Base-by-base conservation (phyloP, 2,329 filamentous ascomycete species). In the Apiospora aurea region DNA sequence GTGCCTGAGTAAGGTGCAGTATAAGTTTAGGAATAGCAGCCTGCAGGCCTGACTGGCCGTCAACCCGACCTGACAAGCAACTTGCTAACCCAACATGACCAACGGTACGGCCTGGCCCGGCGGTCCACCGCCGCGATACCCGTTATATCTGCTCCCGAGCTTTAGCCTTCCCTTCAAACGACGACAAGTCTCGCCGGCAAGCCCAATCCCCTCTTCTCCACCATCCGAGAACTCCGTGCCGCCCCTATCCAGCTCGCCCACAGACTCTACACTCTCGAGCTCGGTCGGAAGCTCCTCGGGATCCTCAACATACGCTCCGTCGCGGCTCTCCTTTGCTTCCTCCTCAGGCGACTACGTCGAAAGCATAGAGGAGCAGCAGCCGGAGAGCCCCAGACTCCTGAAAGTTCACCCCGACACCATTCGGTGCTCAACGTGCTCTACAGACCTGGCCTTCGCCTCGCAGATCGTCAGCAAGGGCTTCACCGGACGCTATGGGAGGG, bases 401-500 rank as follows among this genome's bases (percentile, higher is more conserved):
- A 85, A 84, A 72, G 79, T 80, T 34, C 83, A 84, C 0, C 88
- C 88, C 6, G 85, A 89, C 77, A 90, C 87, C 1, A 81, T 92
- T 69, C 86, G 89, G 74, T 92, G 90, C 81, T 82, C 84, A 46
- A 83, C 81, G 69, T 92, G 90, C 82, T 84, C 88, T 16, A 83
- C 86, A 71, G 89, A 92, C 79, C 79, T 92, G n/a, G 90, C 89
- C 24, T 89, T 89, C 77, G 79, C 84, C 21, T 85, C 87, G 16
- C 90, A 92, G 78, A 88, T 92, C 73, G 85, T 92, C 51, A 89
- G 87, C 74, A 92, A 92, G 78, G 88, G 89, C 74, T 93, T 92
- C 81, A 91, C 87, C 0, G 91, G 91, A 24, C 89, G 90, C 26
- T 87, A 91, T 79, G 91, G 91, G 7, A 87, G 90, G 34, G 90